A percentile compares a stretch with the other conserved stretches of the same genome.
These are phyloP conservation scores for Saccharomycopsis schoenii DNA, from an alignment of 805 yeast species.

Conservation along the genomic window DNA sequence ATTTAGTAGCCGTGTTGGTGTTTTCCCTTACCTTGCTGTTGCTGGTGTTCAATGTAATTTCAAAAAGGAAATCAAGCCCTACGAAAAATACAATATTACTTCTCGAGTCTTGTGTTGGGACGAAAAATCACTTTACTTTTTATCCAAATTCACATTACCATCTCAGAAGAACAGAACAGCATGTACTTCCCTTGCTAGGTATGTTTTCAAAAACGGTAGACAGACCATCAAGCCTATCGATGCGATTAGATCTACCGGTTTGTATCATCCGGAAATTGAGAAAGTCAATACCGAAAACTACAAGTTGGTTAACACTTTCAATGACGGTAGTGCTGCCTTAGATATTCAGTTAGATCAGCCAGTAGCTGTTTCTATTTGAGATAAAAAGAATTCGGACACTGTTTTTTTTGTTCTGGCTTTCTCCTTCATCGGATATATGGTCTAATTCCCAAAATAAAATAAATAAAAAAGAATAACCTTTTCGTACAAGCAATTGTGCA, in stretches of 20 bases:
- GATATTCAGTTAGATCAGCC: constrained; percentile 17
- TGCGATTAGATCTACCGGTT: constrained; percentile 45
- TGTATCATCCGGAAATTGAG: constrained; percentile 43
- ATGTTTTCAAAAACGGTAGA: constrained; percentile 72
- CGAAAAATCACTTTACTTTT: constrained; percentile 71
- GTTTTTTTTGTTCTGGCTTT: too few species aligned
- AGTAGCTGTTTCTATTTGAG: not conserved
- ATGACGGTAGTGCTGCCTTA: constrained; percentile 30
- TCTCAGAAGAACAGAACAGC: constrained; percentile 23
- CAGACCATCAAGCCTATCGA: constrained; percentile 62
- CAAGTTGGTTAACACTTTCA: constrained; percentile 30
- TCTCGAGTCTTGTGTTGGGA: constrained; percentile 74
- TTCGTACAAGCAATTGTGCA: not conserved
- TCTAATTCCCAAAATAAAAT: not conserved
- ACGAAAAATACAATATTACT: constrained; percentile 43
- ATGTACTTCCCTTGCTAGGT: constrained; percentile 59
- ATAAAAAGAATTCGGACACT: too few species aligned
- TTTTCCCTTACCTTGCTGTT: constrained; percentile 62
- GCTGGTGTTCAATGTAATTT: constrained; percentile 63
- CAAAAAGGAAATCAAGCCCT: constrained; percentile 64
- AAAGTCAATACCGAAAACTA: constrained; percentile 32
- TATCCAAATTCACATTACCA: constrained; percentile 44
- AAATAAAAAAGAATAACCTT: too few species aligned
- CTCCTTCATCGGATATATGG: too few species aligned
- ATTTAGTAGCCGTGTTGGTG: constrained; percentile 29